phyloP scores from a whole-genome alignment of 768 basidiomycete species.

The Cubamyces lactineus region DNA sequence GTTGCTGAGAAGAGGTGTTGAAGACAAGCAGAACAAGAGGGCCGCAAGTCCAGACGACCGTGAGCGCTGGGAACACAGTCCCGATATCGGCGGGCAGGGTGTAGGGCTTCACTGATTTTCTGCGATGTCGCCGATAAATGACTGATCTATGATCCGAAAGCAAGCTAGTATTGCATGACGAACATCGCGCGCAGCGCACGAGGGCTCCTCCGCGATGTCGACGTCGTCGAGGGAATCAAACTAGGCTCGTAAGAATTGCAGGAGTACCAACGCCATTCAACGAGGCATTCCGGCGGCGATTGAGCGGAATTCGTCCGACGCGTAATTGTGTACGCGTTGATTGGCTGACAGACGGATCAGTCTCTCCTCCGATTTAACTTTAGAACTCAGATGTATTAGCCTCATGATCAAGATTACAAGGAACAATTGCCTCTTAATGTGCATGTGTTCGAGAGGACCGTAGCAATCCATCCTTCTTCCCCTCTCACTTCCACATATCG shows the following conservation, averaged over 20 bases:
- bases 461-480: too few species aligned
- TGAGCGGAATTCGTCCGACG: neutral
- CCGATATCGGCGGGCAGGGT: slow-evolving; percentile 16
- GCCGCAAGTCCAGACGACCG: neutral
- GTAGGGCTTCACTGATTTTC: slow-evolving; percentile 20
- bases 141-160: slow-evolving; percentile 3
- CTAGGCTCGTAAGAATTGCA: neutral
- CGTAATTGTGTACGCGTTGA: slow-evolving; percentile 3
- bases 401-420: neutral
- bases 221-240: neutral
- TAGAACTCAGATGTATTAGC: neutral
- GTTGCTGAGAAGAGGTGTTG: neutral
- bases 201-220: neutral
- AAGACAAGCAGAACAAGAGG: neutral
- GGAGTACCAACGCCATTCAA: neutral
- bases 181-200: neutral
- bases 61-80: slow-evolving; percentile 8
- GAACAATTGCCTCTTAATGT: too few species aligned
- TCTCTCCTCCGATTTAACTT: neutral
- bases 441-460: too few species aligned
- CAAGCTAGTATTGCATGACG: neutral
- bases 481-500: too few species aligned
- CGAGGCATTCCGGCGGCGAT: neutral
- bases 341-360: neutral
- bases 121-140: slow-evolving; percentile 19